Evolutionary conservation across 2,329 filamentous ascomycete genomes (phyloP).

Genomic region (Coniella lustricola): DNA sequence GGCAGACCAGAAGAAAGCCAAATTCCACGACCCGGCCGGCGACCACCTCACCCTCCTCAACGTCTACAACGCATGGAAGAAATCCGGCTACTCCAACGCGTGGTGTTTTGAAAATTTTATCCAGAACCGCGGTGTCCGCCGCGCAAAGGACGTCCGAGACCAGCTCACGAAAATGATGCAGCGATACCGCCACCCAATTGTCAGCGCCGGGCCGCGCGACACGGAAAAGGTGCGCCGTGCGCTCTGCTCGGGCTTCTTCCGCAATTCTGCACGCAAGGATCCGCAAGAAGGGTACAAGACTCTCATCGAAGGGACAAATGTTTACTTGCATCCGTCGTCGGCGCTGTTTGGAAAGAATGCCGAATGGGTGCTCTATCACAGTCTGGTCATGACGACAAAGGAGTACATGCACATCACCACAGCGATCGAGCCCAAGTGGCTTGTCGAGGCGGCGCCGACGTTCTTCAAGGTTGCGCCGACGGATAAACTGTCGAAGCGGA

Average conservation of each 20-base stretch:
- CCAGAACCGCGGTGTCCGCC: conserved; percentile 79
- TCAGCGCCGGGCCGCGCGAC: conserved; percentile 72
- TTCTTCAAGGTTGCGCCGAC: conserved; percentile 97
- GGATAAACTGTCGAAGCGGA: conserved; percentile 79
- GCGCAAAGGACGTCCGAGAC: conserved; percentile 85
- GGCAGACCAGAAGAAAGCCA: conserved; percentile 94
- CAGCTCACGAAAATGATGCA: conserved; percentile 93
- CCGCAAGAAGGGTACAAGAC: conserved; percentile 98
- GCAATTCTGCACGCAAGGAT: conserved; percentile 89
- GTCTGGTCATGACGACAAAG: conserved; percentile 84
- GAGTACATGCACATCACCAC: conserved; percentile 98
- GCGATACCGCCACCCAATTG: conserved; percentile 73
- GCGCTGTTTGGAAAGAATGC: conserved; percentile 92
- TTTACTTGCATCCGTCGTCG: conserved; percentile 88
- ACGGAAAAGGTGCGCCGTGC: conserved; percentile 84
- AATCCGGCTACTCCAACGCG: conserved; percentile 68
- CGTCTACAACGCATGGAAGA: conserved; percentile 96
- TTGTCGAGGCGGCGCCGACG: conserved; percentile 93
- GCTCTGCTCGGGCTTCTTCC: conserved; percentile 90
- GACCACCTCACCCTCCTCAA: conserved; percentile 94
- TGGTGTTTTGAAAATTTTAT: conserved; percentile 99
- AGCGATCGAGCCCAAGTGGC: conserved; percentile 85
- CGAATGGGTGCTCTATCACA: conserved; percentile 93
- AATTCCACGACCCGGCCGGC: conserved; percentile 91
- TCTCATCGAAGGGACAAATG: conserved; percentile 86